A percentile compares a stretch with the other conserved stretches of the same genome.
Evolutionary conservation across 371 early-diverging fungal genomes (phyloP).

Genomic region (Rhizopus microsporus): DNA sequence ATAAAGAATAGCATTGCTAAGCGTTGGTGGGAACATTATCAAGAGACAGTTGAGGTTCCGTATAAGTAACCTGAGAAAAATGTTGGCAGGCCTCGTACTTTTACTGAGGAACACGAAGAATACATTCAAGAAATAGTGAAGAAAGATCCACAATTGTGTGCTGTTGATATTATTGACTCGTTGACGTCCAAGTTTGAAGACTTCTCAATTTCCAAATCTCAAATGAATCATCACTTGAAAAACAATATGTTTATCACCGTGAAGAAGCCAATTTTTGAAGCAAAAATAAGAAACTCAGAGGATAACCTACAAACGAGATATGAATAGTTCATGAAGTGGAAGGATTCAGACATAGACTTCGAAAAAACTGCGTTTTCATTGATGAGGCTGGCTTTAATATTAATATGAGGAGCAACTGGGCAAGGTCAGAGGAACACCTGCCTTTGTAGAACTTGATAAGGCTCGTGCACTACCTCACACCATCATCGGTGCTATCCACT

Average conservation of each 20-base stretch:
- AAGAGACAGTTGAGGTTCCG: conserved; percentile 7
- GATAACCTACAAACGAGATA: conserved; percentile 10
- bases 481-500: conserved; percentile 14
- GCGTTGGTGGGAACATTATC: conserved; percentile 12
- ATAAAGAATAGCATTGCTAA: conserved; percentile 10
- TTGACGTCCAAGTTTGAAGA: conserved; percentile 15
- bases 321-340: too few relatives aligned
- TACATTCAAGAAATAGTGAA: conserved; percentile 7
- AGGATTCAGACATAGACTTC: conserved; percentile 9
- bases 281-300: conserved; percentile 11
- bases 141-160: conserved; percentile 11
- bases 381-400: conserved; percentile 10
- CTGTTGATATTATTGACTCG: conserved; percentile 8
- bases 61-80: conserved; percentile 11
- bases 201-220: conserved; percentile 12
- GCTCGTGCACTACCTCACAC: conserved; percentile 8
- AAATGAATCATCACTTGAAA: conserved; percentile 13
- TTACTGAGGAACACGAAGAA: conserved; percentile 12
- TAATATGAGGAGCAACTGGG: conserved; percentile 10
- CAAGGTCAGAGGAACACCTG: conserved; percentile 12
- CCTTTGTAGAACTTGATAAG: conserved; percentile 9
- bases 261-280: conserved; percentile 13
- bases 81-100: conserved; percentile 6
- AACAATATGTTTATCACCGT: conserved; percentile 8
- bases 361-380: conserved; percentile 12